Evolutionary conservation across 805 yeast species (phyloP).

Genomic region (Starmerella ratchasimensis): DNA sequence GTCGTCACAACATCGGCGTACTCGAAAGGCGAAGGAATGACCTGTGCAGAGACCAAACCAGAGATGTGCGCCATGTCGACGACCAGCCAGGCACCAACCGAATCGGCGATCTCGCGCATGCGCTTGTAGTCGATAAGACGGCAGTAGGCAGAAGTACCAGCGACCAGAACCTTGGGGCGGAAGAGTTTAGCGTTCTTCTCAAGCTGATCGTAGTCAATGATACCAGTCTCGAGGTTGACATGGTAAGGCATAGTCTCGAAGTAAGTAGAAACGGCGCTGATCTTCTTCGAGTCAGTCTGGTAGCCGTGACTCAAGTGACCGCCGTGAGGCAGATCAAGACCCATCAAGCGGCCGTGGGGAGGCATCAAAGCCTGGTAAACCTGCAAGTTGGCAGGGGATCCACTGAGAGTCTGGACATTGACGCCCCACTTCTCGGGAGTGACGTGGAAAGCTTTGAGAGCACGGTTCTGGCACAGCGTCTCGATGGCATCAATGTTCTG

Average conservation of each 20-base stretch:
- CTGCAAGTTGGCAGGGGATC: conserved; percentile 95
- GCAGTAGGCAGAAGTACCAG: conserved; percentile 97
- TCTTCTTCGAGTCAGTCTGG: conserved; percentile 86
- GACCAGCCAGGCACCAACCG: conserved; percentile 90
- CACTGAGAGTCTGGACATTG: conserved; percentile 90
- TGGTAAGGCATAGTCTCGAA: conserved; percentile 98
- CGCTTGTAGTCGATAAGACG: conserved; percentile 92
- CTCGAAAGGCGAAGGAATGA: conserved; percentile 90
- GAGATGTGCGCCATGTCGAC: conserved; percentile 98
- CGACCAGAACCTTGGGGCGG: conserved; percentile 93
- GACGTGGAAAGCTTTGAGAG: conserved; percentile 74
- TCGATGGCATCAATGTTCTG: conserved; percentile 93
- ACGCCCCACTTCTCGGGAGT: conserved; percentile 89
- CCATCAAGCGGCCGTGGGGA: conserved; percentile 95
- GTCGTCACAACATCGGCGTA: conserved; percentile 96
- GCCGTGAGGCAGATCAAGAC: conserved; percentile 95
- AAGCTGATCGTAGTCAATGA: conserved; percentile 89
- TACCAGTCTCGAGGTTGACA: conserved; percentile 79
- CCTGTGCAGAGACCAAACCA: conserved; percentile 91
- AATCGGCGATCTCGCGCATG: conserved; percentile 92
- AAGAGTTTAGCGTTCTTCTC: conserved; percentile 81
- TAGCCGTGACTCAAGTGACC: conserved; percentile 98
- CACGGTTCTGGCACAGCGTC: conserved; percentile 83
- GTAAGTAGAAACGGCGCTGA: conserved; percentile 89
- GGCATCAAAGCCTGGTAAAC: conserved; percentile 91